Base-by-base conservation (phyloP, 164 flowering plant genomes). In the Aristolochia californica region DNA sequence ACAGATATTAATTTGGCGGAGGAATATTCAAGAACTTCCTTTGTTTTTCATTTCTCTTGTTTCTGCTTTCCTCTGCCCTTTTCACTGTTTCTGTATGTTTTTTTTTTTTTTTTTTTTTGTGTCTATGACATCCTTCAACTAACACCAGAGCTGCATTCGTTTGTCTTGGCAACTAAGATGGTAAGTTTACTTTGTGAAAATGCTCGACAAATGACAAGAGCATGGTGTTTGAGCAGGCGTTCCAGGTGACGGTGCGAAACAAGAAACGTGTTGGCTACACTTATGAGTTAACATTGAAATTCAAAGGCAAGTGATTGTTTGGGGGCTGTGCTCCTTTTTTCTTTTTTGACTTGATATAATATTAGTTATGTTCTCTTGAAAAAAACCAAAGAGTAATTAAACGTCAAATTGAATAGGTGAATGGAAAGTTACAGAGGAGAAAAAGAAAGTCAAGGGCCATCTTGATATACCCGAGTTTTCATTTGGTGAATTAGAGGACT, bases 181-280 rank as follows among this genome's bases (percentile, higher is more conserved):
- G 44, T 3, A 34, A 34, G 40, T 34, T 34, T 34, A 12, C 10
- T 34, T 34, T 12, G 10, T 34, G 40, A 34, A 2, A 34, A 45
- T 65, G 34, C 27, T 40, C 58, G 52, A 22, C 44, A 54, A 62
- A 38, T 65, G 48, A 0, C 50, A 48, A 13, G 27, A 38, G 38
- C 44, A 30, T 40, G 48, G 40, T 2, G 10, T 34, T 34, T 63
- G 15, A 66, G 70, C 84, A 93, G 97, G 98, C 98, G 53, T 85
- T 80, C 60, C 72, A 88, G 80, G 88, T 93, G 61, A 93, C 83
- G 30, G 97, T 88, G 20, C 76, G 98, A 18, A 93, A 85, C 77
- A 93, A 88, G 75, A 93, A 93, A 68, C 82, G 95, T 26, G 94
- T 88, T 68, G 90, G 96, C 53, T 93, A 88, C 62, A 83, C 89